phyloP scores from a whole-genome alignment of 768 basidiomycete species.

The Dacryopinax primogenitus region DNA sequence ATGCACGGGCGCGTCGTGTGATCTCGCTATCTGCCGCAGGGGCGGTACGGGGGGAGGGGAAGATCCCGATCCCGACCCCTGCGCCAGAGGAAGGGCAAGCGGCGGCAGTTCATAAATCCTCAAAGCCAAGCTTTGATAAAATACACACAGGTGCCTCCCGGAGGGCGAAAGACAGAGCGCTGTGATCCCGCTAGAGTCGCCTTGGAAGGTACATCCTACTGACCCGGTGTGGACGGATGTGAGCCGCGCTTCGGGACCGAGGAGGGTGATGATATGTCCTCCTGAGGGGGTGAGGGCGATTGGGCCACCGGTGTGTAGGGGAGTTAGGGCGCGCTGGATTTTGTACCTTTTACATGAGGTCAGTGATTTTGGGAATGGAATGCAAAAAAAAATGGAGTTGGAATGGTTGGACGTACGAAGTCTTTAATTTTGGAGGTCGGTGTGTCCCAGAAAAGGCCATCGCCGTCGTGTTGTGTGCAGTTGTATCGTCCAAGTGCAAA shows the following conservation, averaged over 20 bases:
- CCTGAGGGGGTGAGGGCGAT: slow-evolving; percentile 71
- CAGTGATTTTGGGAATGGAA: not conserved
- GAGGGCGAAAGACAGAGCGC: slow-evolving; percentile 72
- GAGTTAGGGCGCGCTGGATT: slow-evolving; percentile 56
- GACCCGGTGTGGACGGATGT: slow-evolving; percentile 65
- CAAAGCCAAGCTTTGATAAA: slow-evolving; percentile 68
- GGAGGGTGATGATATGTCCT: slow-evolving; percentile 65
- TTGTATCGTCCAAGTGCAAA: not conserved
- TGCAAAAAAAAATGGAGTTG: no score
- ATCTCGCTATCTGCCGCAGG: slow-evolving; percentile 59
- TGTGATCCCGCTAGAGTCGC: slow-evolving; percentile 72
- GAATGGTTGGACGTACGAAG: not conserved
- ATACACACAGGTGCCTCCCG: slow-evolving; percentile 58
- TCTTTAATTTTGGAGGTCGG: not conserved
- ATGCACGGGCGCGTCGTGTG: slow-evolving; percentile 90
- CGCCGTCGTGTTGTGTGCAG: not conserved
- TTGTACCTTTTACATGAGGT: slow-evolving; percentile 45
- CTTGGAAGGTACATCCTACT: slow-evolving; percentile 67
- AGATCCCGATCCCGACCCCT: no score
- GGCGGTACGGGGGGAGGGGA: slow-evolving; percentile 36
- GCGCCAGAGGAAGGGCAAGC: slow-evolving; percentile 22
- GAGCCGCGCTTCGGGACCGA: slow-evolving; percentile 71
- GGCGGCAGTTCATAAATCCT: slow-evolving; percentile 70
- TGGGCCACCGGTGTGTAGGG: slow-evolving; percentile 81
- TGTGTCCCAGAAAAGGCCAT: not conserved